A percentile compares a stretch with the other conserved stretches of the same genome.
phyloP scores from a whole-genome alignment of 805 yeast genomes.

The Kodamaea restingae region DNA sequence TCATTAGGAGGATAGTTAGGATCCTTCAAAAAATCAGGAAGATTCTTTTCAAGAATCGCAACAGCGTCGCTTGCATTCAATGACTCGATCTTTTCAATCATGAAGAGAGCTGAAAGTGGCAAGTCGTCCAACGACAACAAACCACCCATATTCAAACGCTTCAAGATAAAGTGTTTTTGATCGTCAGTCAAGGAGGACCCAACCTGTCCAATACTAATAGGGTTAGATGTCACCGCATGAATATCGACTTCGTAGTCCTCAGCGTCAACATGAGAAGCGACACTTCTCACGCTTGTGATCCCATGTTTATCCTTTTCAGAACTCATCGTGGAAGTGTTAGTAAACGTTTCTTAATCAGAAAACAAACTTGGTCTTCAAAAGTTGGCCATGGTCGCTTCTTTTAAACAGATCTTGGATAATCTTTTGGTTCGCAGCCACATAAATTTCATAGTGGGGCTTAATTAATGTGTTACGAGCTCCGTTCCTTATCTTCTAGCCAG shows the following conservation, averaged over 20 bases:
- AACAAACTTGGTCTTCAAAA: too few species aligned
- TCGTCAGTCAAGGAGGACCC: slow-evolving; percentile 20
- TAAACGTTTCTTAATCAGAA: too few species aligned
- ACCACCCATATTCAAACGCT: slow-evolving; percentile 22
- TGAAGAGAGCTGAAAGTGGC: slow-evolving; percentile 26
- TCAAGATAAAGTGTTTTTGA: slow-evolving; percentile 27
- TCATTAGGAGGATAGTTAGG: slow-evolving; percentile 41
- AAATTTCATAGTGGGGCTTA: too few species aligned
- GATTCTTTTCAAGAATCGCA: slow-evolving; percentile 34
- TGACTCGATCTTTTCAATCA: slow-evolving; percentile 26
- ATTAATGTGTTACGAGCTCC: too few species aligned
- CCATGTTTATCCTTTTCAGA: not conserved
- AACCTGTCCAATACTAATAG: slow-evolving; percentile 20
- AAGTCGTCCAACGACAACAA: slow-evolving; percentile 28
- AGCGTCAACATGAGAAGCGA: slow-evolving; percentile 3
- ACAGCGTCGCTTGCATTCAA: slow-evolving; percentile 36
- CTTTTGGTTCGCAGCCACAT: too few species aligned
- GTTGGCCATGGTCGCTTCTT: too few species aligned
- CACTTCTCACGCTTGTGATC: not conserved
- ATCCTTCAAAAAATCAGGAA: slow-evolving; percentile 43
- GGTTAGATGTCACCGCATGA: slow-evolving; percentile 20
- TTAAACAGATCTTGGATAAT: too few species aligned
- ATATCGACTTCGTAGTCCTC: slow-evolving; percentile 13
- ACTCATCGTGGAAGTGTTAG: not conserved
- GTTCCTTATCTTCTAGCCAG: too few species aligned